Base-by-base conservation (phyloP, 2,329 filamentous ascomycete genomes). In the Arthrobotrys sphaeroides region DNA sequence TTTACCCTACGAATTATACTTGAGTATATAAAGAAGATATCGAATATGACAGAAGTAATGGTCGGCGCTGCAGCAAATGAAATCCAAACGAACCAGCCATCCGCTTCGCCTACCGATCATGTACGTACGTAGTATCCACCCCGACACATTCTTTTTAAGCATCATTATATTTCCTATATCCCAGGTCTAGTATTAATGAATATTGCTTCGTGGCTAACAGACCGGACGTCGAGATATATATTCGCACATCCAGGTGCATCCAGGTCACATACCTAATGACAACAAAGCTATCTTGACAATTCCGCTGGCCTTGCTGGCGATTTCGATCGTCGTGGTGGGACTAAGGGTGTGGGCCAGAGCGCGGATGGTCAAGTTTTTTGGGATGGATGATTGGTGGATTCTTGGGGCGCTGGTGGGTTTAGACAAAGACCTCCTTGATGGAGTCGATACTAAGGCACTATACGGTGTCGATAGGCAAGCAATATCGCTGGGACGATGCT, bases 331-430 rank as follows among this genome's bases (percentile, higher is more conserved):
- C 13, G 31, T 75, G 20, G 72, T 75, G 5, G 47, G 38, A 7
- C 20, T 75, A 38, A 40, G 72, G 22, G 36, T 69, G 59, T 75
- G 64, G 72, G 65, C 72, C 26, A 64, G 72, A 24, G 72, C 59
- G 40, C 59, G 42, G 51, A 67, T 67, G 60, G 73, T 77, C 2
- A 60, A 47, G 36, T 77, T 72, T 33, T 66, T 77, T 24, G 73
- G 73, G 22, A 62, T 62, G 66, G 73, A 77, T 22, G 73, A 72
- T 66, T 77, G 43, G 53, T 77, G 47, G 59, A 77, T 77, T 43
- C 31, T 72, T 9, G 67, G 59, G n/a, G 73, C 66, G 7, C 18
- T 72, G 45, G 73, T 72, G 57, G 18, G 57, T 61, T 12, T 43
- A 22, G 4, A 9, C n/a, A n/a, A n/a, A n/a, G n/a, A n/a, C n/a